Conservation (phyloP, 805 yeast species). For the Candida odintsovae region DNA sequence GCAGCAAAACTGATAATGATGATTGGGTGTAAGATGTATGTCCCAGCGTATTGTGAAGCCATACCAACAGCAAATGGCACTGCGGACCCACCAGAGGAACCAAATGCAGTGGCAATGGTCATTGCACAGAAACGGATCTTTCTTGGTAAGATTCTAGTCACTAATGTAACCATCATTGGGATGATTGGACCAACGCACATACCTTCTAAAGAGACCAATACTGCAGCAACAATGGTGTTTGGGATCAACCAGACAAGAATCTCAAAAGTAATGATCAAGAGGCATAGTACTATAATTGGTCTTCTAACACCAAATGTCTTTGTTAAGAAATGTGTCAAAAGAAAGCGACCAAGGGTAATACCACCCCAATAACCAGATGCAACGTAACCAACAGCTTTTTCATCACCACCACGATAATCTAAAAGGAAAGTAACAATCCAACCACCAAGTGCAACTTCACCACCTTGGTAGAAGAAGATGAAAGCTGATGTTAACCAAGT, state of each 20-base stretch:
- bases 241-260: constrained; percentile 45
- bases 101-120: constrained; percentile 49
- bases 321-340: constrained; percentile 37
- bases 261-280: constrained; percentile 32
- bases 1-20: constrained; percentile 31
- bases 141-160: constrained; percentile 41
- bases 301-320: constrained; percentile 37
- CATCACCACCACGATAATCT: constrained; percentile 41
- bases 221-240: constrained; percentile 37
- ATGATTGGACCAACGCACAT: constrained; percentile 53
- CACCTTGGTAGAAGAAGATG: constrained; percentile 56
- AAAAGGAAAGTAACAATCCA: constrained; percentile 59
- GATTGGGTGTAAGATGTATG: constrained; percentile 45
- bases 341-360: constrained; percentile 48
- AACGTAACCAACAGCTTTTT: constrained; percentile 43
- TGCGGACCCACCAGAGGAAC: constrained; percentile 53
- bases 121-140: constrained; percentile 44
- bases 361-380: constrained; percentile 67
- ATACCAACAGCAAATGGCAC: constrained; percentile 49
- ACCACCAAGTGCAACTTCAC: constrained; percentile 60
- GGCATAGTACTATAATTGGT: constrained; percentile 31
- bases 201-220: constrained; percentile 44
- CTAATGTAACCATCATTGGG: constrained; percentile 40
- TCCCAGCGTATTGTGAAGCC: constrained; percentile 38
- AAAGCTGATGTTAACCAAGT: constrained; percentile 49